A percentile compares a stretch with the other conserved stretches of the same genome.
Evolutionary conservation across 2,329 filamentous ascomycete species (phyloP).

Genomic region (Sarocladium kiliense): DNA sequence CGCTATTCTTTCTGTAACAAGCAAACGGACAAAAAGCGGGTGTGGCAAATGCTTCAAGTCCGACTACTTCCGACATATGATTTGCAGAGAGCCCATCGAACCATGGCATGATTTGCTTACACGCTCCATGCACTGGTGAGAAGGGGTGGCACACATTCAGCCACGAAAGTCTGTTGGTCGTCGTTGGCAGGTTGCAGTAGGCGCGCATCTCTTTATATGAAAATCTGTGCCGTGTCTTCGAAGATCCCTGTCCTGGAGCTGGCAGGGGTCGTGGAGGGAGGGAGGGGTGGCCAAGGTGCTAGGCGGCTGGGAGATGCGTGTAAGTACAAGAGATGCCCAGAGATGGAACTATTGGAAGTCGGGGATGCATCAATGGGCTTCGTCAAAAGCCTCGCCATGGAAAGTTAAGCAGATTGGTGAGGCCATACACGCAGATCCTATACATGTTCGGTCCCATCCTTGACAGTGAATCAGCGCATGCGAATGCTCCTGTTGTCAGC

Average conservation of each 20-base stretch:
- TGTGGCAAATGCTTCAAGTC: no score
- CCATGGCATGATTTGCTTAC: background rate
- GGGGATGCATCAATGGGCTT: no score
- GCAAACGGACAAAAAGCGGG: background rate
- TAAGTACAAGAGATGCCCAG: no score
- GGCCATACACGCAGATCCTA: no score
- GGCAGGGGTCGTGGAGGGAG: background rate
- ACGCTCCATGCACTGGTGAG: no score
- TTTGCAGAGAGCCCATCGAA: background rate
- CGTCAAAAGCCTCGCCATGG: no score
- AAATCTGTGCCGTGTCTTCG: background rate
- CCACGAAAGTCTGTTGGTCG: background rate
- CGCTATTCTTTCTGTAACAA: background rate
- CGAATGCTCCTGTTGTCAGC: background rate
- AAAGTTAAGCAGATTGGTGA: no score
- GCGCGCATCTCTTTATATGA: background rate
- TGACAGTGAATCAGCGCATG: no score
- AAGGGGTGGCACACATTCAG: no score
- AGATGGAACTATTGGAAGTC: no score
- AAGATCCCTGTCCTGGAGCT: background rate
- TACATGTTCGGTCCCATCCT: no score
- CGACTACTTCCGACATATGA: background rate
- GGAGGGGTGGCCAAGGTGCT: background rate
- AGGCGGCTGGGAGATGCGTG: background rate
- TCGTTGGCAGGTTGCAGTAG: no score